Percentiles rank a stretch among this genome's conserved stretches.
Evolutionary conservation across 148 eudicot species (phyloP).

Genomic region (Chenopodium quinoa): DNA sequence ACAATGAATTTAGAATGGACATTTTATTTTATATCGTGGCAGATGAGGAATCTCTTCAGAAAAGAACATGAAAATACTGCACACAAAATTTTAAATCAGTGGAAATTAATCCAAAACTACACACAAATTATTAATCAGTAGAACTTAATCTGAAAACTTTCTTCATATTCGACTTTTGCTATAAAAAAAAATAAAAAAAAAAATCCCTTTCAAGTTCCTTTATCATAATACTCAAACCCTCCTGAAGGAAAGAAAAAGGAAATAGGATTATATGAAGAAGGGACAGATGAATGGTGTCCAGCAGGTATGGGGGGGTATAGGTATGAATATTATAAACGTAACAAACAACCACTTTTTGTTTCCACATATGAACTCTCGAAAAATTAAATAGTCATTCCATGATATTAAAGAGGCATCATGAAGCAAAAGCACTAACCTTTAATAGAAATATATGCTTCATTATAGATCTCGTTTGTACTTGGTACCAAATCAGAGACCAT

Average conservation of each 20-base stretch:
- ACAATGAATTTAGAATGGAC: not conserved
- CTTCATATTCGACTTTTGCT: not conserved
- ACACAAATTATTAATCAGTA: not conserved
- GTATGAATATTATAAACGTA: not conserved
- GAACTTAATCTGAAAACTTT: not conserved
- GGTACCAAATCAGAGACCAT: slow-evolving; percentile 40
- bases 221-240: not conserved
- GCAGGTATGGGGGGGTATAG: not conserved
- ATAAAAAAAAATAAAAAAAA: too few species aligned
- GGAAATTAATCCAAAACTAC: not conserved
- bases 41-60: not conserved
- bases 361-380: not conserved
- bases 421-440: slow-evolving; percentile 49
- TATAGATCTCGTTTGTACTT: slow-evolving; percentile 28
- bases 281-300: not conserved
- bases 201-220: not conserved
- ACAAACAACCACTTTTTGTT: not conserved
- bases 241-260: not conserved
- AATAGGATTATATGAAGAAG: not conserved
- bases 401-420: not conserved
- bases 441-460: slow-evolving; percentile 37
- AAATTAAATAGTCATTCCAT: not conserved
- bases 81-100: not conserved
- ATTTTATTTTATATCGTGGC: not conserved
- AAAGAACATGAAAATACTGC: not conserved